phyloP scores from a whole-genome alignment of 2,329 filamentous ascomycete species.

The Botrytis byssoidea region DNA sequence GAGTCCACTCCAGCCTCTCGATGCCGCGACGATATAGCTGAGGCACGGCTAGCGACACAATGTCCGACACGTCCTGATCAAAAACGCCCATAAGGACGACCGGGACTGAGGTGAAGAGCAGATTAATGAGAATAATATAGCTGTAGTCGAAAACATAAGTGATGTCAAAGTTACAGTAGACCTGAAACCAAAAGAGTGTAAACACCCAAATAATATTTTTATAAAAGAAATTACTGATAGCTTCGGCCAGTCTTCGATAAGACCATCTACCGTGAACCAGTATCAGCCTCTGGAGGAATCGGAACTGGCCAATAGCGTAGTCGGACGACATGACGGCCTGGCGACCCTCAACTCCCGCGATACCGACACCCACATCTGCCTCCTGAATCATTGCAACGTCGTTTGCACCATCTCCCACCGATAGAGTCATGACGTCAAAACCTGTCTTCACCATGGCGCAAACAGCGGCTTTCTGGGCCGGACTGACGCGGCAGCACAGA shows the following conservation, averaged over 20 bases:
- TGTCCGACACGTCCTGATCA: slow-evolving; percentile 94
- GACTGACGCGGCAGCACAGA: slow-evolving; percentile 94
- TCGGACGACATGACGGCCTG: slow-evolving; percentile 96
- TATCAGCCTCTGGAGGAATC: slow-evolving; percentile 79
- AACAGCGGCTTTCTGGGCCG: slow-evolving; percentile 95
- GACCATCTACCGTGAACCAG: slow-evolving; percentile 94
- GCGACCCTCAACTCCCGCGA: slow-evolving; percentile 86
- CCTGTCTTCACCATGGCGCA: slow-evolving; percentile 93
- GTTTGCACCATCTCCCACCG: slow-evolving; percentile 90
- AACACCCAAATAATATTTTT: slow-evolving; percentile 99
- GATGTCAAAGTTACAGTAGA: slow-evolving; percentile 93
- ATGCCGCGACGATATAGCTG: slow-evolving; percentile 95
- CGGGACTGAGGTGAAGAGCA: slow-evolving; percentile 92
- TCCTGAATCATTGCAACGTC: slow-evolving; percentile 98
- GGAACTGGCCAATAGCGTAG: slow-evolving; percentile 92
- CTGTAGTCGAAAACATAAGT: slow-evolving; percentile 97
- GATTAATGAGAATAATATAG: slow-evolving; percentile 94
- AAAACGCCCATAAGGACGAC: slow-evolving; percentile 95
- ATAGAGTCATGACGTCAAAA: slow-evolving; percentile 92
- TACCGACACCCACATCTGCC: slow-evolving; percentile 93
- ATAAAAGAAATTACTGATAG: slow-evolving; percentile 99
- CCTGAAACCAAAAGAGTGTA: slow-evolving; percentile 94
- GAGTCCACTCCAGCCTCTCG: slow-evolving; percentile 94
- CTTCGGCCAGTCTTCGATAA: slow-evolving; percentile 90
- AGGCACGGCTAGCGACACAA: slow-evolving; percentile 88